phyloP scores from a whole-genome alignment of 768 basidiomycete genomes.

The Termitomyces sp. region DNA sequence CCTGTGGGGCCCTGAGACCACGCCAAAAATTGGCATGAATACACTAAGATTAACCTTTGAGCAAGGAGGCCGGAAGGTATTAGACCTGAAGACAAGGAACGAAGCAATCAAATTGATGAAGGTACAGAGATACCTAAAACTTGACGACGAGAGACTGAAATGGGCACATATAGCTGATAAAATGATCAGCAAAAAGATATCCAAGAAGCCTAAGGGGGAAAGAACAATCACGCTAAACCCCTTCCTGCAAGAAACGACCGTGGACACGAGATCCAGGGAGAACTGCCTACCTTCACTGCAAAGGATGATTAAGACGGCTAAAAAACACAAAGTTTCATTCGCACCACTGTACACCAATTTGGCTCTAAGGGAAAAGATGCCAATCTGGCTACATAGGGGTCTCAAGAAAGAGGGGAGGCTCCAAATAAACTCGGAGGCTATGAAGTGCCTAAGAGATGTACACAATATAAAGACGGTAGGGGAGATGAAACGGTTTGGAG shows the following conservation, averaged over 20 bases:
- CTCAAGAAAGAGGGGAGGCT: no score
- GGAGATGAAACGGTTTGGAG: background rate
- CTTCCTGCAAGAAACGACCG: background rate
- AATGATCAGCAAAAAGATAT: slow-evolving; percentile 8
- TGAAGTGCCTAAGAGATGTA: background rate
- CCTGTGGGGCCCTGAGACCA: slow-evolving; percentile 20
- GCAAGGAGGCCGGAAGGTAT: background rate
- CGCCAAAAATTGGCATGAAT: slow-evolving; percentile 10
- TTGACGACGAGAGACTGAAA: background rate
- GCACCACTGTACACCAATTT: background rate
- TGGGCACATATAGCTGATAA: slow-evolving; percentile 9
- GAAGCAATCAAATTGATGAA: slow-evolving; percentile 22
- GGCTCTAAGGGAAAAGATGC: background rate
- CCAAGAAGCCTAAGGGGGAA: background rate
- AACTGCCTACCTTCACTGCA: background rate
- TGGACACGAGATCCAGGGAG: background rate
- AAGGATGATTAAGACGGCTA: background rate
- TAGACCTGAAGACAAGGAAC: slow-evolving; percentile 22
- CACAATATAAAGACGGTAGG: background rate
- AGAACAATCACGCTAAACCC: background rate
- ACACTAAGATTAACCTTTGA: slow-evolving; percentile 12
- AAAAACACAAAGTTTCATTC: background rate
- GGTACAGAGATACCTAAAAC: slow-evolving; percentile 18
- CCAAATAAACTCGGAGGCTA: background rate
- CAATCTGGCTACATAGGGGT: background rate